A percentile compares a stretch with the other conserved stretches of the same genome.
These are phyloP conservation scores for Pseudonitzschia delicatissima DNA, from an alignment of 108 stramenopile genomes.

Conservation along the genomic window DNA sequence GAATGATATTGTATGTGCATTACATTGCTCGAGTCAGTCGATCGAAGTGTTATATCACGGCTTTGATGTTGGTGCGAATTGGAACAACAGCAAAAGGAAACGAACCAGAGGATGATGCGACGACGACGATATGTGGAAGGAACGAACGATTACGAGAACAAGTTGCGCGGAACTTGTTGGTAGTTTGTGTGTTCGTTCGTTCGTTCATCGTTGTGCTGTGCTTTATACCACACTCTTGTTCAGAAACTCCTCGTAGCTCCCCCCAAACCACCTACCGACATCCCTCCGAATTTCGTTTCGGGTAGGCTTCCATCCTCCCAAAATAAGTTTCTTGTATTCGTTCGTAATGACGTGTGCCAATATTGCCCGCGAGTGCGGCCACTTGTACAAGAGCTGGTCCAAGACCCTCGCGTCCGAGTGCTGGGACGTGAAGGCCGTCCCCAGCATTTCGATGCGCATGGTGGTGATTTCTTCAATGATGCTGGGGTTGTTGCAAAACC, in stretches of 20 bases:
- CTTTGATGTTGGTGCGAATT: too few species aligned
- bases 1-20: too few species aligned
- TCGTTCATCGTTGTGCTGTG: neutral
- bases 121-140: too few species aligned
- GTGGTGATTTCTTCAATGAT: constrained; percentile 80
- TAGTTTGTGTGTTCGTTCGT: too few species aligned
- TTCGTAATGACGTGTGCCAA: constrained; percentile 65
- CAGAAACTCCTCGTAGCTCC: constrained; percentile 89
- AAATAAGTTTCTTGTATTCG: constrained; percentile 57
- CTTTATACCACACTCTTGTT: constrained; percentile 46
- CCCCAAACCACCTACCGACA: constrained; percentile 65
- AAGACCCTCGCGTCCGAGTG: constrained; percentile 86
- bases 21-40: too few species aligned
- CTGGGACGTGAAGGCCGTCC: constrained; percentile 88
- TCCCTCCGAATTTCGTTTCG: constrained; percentile 70
- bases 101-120: too few species aligned
- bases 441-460: constrained; percentile 88
- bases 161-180: too few species aligned
- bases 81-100: too few species aligned
- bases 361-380: constrained; percentile 83
- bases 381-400: constrained; percentile 93
- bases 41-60: too few species aligned
- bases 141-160: too few species aligned
- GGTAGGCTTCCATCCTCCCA: constrained; percentile 57
- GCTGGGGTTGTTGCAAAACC: constrained; percentile 91